These are phyloP conservation scores for Yarrowia osloensis DNA, from an alignment of 805 yeast genomes.

Conservation along the genomic window DNA sequence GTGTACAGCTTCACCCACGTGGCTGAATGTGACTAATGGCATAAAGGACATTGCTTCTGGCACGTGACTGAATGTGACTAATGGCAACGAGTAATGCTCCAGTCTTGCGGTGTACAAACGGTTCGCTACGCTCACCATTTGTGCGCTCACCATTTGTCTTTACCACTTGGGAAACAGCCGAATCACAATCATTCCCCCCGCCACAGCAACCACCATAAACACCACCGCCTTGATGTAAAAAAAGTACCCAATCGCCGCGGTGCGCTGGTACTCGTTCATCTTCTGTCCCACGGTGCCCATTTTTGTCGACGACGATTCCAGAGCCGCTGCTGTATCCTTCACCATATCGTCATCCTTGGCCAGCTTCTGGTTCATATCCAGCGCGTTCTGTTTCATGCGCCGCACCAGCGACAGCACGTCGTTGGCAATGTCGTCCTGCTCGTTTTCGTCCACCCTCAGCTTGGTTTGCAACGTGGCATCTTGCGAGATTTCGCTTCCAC, in stretches of 20 bases:
- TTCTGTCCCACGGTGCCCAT: slow-evolving; percentile 44
- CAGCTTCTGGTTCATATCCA: slow-evolving; percentile 47
- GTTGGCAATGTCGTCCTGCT: slow-evolving; percentile 52
- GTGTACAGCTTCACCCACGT: too few species aligned
- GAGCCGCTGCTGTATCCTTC: slow-evolving; percentile 41
- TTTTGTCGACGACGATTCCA: slow-evolving; percentile 42
- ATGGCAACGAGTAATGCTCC: too few species aligned
- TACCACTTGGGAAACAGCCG: slow-evolving; percentile 46
- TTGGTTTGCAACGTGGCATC: slow-evolving; percentile 35
- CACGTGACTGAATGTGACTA: too few species aligned
- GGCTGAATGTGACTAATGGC: too few species aligned
- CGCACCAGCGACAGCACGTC: slow-evolving; percentile 54
- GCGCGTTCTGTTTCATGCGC: slow-evolving; percentile 52
- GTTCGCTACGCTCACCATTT: neutral
- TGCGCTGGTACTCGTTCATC: slow-evolving; percentile 41
- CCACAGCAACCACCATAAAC: slow-evolving; percentile 42
- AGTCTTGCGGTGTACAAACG: too few species aligned
- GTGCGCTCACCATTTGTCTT: neutral
- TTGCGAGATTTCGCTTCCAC: neutral
- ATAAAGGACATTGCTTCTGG: too few species aligned
- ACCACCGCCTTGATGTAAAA: slow-evolving; percentile 45
- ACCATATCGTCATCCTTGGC: slow-evolving; percentile 43
- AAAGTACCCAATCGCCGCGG: slow-evolving; percentile 46
- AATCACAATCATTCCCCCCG: slow-evolving; percentile 43
- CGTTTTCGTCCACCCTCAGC: slow-evolving; percentile 38